Conservation (phyloP, 305 asterid species). For the Rubia tinctorum region DNA sequence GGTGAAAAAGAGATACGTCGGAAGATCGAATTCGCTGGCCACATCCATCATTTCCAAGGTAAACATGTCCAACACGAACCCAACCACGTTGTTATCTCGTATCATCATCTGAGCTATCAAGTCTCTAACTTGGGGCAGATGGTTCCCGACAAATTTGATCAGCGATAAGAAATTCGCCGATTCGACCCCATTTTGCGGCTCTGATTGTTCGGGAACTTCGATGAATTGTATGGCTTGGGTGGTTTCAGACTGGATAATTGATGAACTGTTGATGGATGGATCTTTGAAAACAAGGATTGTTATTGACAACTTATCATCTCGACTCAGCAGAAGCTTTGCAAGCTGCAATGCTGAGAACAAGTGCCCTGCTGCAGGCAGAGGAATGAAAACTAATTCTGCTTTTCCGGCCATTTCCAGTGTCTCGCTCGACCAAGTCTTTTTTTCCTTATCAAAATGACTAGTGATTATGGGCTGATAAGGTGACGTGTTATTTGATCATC, state of each 20-base stretch:
- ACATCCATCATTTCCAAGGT: slow-evolving; percentile 40
- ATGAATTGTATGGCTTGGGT: slow-evolving; percentile 9
- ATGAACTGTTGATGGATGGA: not conserved
- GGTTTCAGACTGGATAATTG: not conserved
- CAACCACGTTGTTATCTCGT: slow-evolving; percentile 13
- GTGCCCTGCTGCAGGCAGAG: slow-evolving; percentile 31
- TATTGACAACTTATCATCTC: slow-evolving; percentile 25
- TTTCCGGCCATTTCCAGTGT: not conserved
- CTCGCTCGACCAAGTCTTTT: not conserved
- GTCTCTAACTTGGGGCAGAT: slow-evolving; percentile 10
- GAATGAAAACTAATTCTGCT: slow-evolving; percentile 30
- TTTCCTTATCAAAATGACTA: not conserved
- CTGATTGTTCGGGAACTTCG: not conserved
- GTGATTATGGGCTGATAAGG: not conserved
- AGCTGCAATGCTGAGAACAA: slow-evolving; percentile 22
- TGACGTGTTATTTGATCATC: not conserved
- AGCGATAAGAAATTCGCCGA: not conserved
- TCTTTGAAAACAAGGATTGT: slow-evolving; percentile 24
- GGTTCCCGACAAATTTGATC: not conserved
- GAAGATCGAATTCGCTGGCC: slow-evolving; percentile 39
- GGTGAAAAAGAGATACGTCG: slow-evolving; percentile 38
- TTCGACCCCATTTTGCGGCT: not conserved
- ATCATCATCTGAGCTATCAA: not conserved
- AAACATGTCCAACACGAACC: slow-evolving; percentile 44
- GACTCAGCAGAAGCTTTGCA: slow-evolving; percentile 29